A percentile compares a stretch with the other conserved stretches of the same genome.
Conservation (phyloP, 139 green algal genomes). For the Ulvella scutata region DNA sequence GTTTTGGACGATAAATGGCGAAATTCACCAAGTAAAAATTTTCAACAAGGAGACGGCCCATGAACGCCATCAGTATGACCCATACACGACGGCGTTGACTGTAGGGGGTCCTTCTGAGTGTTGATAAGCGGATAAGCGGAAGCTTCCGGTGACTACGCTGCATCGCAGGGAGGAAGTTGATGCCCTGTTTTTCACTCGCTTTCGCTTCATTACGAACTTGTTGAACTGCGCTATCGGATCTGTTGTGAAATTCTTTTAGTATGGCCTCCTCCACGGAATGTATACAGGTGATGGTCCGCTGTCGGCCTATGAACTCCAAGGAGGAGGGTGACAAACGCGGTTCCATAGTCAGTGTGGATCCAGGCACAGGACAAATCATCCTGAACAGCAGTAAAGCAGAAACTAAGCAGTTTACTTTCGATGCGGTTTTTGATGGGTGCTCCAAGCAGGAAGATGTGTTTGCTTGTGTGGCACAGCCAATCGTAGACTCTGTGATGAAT, state of each 20-base stretch:
- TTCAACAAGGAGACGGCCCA: too few species aligned
- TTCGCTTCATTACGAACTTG: too few species aligned
- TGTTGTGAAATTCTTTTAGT: not conserved
- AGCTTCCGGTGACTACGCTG: too few species aligned
- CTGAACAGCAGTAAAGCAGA: slow-evolving; percentile 34
- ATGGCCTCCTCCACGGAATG: slow-evolving; percentile 16
- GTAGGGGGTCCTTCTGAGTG: too few species aligned
- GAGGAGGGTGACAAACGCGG: slow-evolving; percentile 43
- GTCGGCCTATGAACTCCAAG: slow-evolving; percentile 53
- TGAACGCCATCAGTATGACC: too few species aligned
- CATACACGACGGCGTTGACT: too few species aligned
- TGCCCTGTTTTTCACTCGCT: too few species aligned
- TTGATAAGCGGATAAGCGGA: too few species aligned
- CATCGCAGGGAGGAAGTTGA: too few species aligned
- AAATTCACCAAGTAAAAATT: too few species aligned
- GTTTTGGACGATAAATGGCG: too few species aligned
- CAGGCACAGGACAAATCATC: slow-evolving; percentile 23
- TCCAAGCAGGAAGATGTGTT: slow-evolving; percentile 53
- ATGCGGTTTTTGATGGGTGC: slow-evolving; percentile 53
- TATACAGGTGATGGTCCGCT: slow-evolving; percentile 61
- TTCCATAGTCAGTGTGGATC: slow-evolving; percentile 51
- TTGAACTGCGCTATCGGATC: too few species aligned
- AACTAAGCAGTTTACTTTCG: slow-evolving; percentile 59
- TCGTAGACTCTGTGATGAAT: slow-evolving; percentile 59
- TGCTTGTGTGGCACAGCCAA: slow-evolving; percentile 33